Percentiles rank a stretch among this genome's conserved stretches.
Evolutionary conservation across 441 rosid genomes (phyloP).

Genomic region (Sinapis alba): DNA sequence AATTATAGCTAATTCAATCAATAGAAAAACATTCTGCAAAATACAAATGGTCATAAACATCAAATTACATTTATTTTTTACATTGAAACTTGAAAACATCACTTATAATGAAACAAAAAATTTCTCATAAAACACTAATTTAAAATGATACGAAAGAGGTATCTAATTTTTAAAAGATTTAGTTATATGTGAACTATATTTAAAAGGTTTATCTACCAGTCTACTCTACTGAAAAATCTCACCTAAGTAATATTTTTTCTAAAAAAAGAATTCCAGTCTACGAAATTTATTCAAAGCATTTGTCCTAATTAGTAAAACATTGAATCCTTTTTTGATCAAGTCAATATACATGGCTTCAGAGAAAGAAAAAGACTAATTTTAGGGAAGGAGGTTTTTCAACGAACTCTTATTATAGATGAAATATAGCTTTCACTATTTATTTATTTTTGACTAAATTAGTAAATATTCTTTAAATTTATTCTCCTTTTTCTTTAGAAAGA

Average conservation of each 20-base stretch:
- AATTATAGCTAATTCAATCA: too few relatives aligned
- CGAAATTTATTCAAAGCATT: constrained; percentile 20
- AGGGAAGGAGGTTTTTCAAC: constrained; percentile 18
- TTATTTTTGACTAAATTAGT: constrained; percentile 25
- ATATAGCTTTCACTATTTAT: background rate
- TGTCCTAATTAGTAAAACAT: constrained; percentile 33
- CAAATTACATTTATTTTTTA: too few relatives aligned
- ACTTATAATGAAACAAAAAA: too few relatives aligned
- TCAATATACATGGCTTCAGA: constrained; percentile 16
- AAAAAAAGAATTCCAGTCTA: constrained; percentile 11
- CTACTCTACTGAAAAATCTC: constrained; percentile 7
- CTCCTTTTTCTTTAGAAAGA: constrained; percentile 22
- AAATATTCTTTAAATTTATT: background rate
- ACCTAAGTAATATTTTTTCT: background rate
- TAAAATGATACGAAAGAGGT: too few relatives aligned
- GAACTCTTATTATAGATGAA: background rate
- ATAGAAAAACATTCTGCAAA: too few relatives aligned
- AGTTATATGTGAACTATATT: background rate
- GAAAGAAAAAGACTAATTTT: constrained; percentile 22
- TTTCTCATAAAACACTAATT: too few relatives aligned
- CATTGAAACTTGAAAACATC: too few relatives aligned
- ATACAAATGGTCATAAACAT: too few relatives aligned
- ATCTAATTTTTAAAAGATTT: background rate
- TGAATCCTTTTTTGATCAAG: constrained; percentile 37
- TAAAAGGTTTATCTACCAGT: background rate